A percentile compares a stretch with the other conserved stretches of the same genome.
phyloP scores from a whole-genome alignment of 805 yeast genomes.

The Metschnikowia lochheadii region DNA sequence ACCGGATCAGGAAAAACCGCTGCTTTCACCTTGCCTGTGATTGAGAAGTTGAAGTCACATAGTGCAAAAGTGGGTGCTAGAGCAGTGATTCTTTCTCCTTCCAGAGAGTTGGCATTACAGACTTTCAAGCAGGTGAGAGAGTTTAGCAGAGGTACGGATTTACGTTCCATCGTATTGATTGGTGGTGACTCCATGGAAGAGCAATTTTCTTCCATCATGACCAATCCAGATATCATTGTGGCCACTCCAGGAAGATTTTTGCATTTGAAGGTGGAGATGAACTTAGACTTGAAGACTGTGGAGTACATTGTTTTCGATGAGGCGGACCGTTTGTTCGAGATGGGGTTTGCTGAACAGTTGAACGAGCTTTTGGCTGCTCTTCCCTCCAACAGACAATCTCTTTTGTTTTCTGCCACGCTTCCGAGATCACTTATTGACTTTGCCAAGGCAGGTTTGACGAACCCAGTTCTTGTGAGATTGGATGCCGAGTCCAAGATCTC shows the following conservation, averaged over 20 bases:
- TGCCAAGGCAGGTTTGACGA: slow-evolving; percentile 92
- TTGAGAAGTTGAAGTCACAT: slow-evolving; percentile 80
- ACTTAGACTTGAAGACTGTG: slow-evolving; percentile 71
- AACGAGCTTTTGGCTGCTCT: slow-evolving; percentile 82
- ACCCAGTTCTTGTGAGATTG: slow-evolving; percentile 87
- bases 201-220: slow-evolving; percentile 88
- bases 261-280: slow-evolving; percentile 96
- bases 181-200: slow-evolving; percentile 99
- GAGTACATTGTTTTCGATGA: slow-evolving; percentile 95
- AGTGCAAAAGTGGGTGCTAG: slow-evolving; percentile 85
- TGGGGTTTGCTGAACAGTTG: slow-evolving; percentile 93
- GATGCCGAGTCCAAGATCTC: slow-evolving; percentile 92
- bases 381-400: slow-evolving; percentile 79
- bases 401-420: slow-evolving; percentile 90
- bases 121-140: slow-evolving; percentile 87
- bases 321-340: slow-evolving; percentile 93
- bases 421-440: slow-evolving; percentile 91
- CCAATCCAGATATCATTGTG: slow-evolving; percentile 88
- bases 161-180: slow-evolving; percentile 74
- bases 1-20: slow-evolving; percentile 99
- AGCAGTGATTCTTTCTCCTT: slow-evolving; percentile 87
- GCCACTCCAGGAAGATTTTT: slow-evolving; percentile 98
- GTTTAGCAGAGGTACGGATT: slow-evolving; percentile 76
- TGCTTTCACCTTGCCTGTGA: slow-evolving; percentile 86
- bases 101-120: slow-evolving; percentile 94